Evolutionary conservation across 257 asterid genomes (phyloP).

Genomic region (Apocynum venetum): DNA sequence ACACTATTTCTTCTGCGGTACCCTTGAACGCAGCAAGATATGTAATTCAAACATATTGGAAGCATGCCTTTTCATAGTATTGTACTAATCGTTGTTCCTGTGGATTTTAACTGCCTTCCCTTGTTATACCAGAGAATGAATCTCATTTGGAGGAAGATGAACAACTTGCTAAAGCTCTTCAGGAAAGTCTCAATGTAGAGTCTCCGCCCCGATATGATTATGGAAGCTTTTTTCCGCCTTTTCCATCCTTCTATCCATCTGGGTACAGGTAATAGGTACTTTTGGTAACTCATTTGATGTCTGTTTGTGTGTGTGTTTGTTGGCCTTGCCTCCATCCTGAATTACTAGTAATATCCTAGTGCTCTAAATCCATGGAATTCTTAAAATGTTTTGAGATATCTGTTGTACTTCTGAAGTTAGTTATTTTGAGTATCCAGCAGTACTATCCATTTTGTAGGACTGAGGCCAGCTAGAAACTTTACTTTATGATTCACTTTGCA

Average conservation of each 20-base stretch:
- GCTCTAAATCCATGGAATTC: neutral
- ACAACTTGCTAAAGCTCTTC: slow-evolving; percentile 85
- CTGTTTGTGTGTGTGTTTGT: neutral
- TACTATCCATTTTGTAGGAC: neutral
- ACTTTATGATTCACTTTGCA: neutral
- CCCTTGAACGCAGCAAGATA: neutral
- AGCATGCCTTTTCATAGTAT: neutral
- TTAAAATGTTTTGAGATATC: neutral
- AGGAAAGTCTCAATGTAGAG: slow-evolving; percentile 74
- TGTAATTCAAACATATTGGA: neutral
- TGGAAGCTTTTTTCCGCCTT: slow-evolving; percentile 58
- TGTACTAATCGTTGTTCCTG: neutral
- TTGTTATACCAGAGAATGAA: slow-evolving; percentile 46
- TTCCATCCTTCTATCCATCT: slow-evolving; percentile 48
- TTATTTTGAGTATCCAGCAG: neutral
- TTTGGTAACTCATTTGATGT: neutral
- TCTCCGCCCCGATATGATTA: slow-evolving; percentile 64
- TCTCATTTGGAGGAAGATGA: slow-evolving; percentile 82
- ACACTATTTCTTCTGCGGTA: neutral
- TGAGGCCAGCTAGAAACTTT: neutral
- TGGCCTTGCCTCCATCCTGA: neutral
- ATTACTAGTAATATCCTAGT: neutral
- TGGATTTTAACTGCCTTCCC: neutral
- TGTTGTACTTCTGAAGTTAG: neutral
- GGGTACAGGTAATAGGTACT: slow-evolving; percentile 55